A percentile compares a stretch with the other conserved stretches of the same genome.
Evolutionary conservation across 257 asterid species (phyloP).

Genomic region (Lycium barbarum): DNA sequence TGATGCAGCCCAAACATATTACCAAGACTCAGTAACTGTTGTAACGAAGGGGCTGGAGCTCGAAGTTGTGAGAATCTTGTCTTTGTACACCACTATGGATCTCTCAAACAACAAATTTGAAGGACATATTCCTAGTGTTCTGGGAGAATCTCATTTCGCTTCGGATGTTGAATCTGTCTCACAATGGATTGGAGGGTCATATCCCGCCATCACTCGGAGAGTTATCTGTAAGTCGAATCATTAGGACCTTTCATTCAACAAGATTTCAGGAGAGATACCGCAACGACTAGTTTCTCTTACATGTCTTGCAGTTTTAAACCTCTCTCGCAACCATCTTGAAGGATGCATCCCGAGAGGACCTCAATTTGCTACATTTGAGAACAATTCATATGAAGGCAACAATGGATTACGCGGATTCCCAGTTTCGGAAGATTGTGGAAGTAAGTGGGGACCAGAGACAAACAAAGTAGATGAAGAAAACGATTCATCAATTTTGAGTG

Average conservation of each 20-base stretch:
- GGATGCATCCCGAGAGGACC: background rate
- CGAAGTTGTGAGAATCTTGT: constrained; percentile 8
- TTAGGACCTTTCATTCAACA: constrained; percentile 20
- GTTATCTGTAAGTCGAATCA: too few relatives aligned
- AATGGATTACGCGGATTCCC: constrained; percentile 31
- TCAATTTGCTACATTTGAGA: background rate
- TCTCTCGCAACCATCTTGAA: background rate
- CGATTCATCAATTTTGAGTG: background rate
- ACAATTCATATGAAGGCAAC: constrained; percentile 22
- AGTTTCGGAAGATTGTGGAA: background rate
- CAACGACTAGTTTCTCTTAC: background rate
- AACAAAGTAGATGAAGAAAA: background rate
- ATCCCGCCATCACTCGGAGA: too few relatives aligned
- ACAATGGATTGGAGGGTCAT: too few relatives aligned
- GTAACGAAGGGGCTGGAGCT: background rate
- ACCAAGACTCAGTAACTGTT: background rate
- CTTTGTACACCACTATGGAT: constrained; percentile 13
- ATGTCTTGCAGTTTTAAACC: background rate
- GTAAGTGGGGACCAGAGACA: background rate
- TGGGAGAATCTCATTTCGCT: constrained; percentile 1
- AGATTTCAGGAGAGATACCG: constrained; percentile 21
- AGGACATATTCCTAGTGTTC: background rate
- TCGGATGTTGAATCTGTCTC: too few relatives aligned
- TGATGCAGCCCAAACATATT: too few relatives aligned
- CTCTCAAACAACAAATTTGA: constrained; percentile 15